Evolutionary conservation across 225 moss, liverwort and hornwort genomes (phyloP), one percentile per base, ranked within the genome.

Genomic region (Physcomitrellopsis africana): DNA sequence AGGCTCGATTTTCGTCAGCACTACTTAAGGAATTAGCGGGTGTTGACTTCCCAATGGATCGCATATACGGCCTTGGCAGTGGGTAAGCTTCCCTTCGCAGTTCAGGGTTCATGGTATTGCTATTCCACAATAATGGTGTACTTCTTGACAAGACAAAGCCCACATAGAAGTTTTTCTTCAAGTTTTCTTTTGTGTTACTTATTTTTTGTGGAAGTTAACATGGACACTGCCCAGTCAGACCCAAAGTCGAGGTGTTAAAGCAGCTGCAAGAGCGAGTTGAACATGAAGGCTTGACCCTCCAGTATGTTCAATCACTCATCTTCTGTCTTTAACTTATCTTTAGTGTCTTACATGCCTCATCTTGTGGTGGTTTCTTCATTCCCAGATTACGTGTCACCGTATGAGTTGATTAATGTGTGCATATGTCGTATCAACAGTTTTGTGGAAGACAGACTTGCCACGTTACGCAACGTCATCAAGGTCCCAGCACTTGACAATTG

Each of bases 181-280:
- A 1, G 14, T 55, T 18, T 8, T 19, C 52, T 2, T 62, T 29
- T 10, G n/a, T 68, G 45, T 26, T 10, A 23, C 41, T 8, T 72
- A 7, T 61, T 13, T 15, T 64, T 3, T 80, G 56, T 60, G 32
- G 45, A 66, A 71, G 57, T 63, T 78, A 67, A 79, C 75, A 54
- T 76, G 18, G 81, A 69, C 63, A 51, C 72, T 79, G 52, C 32
- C 63, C 42, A 55, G 63, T 42, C 86, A 95, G 97, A 69, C 90
- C 97, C 51, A 99, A 99, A 88, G 92, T 95, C 71, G 90, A 95
- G 85, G 93, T 99, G 69, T 84, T 99, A 59, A 92, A 93, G 89
- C 77, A 99, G 78, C 84, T 99, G 64, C 94, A 99, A 84, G 84
- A 80, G 29, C 87, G 81, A 75, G 82, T 75, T 20, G 85, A 85